These are phyloP conservation scores for Annulohypoxylon bovei DNA, from an alignment of 495 filamentous ascomycete species.

Conservation along the genomic window DNA sequence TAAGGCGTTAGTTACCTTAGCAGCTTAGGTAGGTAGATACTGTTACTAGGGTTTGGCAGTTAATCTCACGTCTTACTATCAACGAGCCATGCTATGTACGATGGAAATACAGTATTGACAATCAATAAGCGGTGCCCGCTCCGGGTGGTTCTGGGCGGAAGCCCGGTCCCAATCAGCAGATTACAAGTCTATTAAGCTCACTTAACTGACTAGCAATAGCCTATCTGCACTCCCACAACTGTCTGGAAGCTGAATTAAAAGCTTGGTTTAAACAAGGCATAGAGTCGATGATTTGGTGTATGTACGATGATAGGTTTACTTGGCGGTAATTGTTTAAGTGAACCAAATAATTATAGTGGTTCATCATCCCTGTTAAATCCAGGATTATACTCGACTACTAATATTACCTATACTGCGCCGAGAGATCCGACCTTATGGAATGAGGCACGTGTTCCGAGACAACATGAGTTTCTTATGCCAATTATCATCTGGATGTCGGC, in stretches of 20 bases:
- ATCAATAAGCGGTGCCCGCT: conserved; percentile 4
- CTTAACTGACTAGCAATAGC: conserved; percentile 22
- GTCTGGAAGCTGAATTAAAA: not conserved
- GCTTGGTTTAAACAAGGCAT: not conserved
- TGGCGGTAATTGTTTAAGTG: conserved; percentile 1
- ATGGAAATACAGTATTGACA: not conserved
- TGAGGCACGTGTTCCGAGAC: conserved; percentile 30
- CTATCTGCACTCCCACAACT: conserved; percentile 16
- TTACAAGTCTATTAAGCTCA: conserved; percentile 29
- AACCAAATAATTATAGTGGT: conserved; percentile 5
- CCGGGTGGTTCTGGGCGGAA: conserved; percentile 21
- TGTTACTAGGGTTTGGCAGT: not conserved
- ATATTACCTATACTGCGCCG: conserved; percentile 11
- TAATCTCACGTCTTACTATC: not conserved
- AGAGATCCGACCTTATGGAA: conserved; percentile 32
- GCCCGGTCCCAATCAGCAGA: conserved; percentile 29
- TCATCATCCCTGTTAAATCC: not conserved
- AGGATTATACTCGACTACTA: conserved; percentile 10
- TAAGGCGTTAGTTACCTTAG: conserved; percentile 9
- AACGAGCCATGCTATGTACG: conserved; percentile 14
- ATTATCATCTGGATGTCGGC: conserved; percentile 27
- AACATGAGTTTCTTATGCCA: not conserved
- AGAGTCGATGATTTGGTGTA: not conserved
- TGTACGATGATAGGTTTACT: not conserved
- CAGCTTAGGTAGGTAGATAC: too few species aligned